These are phyloP conservation scores for Syzygium grande DNA, from an alignment of 345 rosid genomes.

Conservation along the genomic window DNA sequence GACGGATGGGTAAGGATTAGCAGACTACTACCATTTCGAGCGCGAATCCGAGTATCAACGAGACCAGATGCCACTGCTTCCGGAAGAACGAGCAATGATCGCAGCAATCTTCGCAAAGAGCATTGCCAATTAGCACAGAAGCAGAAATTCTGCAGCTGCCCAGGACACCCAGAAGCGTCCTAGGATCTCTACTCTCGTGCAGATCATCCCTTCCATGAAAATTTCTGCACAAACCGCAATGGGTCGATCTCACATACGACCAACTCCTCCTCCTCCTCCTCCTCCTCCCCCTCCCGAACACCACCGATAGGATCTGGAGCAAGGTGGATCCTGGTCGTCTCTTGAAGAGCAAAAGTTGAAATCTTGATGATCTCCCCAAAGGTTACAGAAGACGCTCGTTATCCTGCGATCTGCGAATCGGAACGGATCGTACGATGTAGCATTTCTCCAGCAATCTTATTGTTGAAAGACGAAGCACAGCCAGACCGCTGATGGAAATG, in stretches of 20 bases:
- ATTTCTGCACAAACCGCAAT: not conserved
- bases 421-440: not conserved
- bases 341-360: not conserved
- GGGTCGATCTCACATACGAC: not conserved
- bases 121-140: rapidly evolving
- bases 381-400: not conserved
- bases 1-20: not conserved
- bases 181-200: not conserved
- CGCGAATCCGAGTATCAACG: not conserved
- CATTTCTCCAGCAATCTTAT: not conserved
- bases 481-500: not conserved
- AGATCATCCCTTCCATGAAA: not conserved
- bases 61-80: not conserved
- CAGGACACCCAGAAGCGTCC: not conserved
- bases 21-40: not conserved
- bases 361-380: not conserved
- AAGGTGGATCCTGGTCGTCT: not conserved
- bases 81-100: not conserved
- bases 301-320: not conserved
- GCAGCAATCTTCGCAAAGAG: not conserved
- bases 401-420: not conserved
- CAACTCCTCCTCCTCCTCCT: not conserved
- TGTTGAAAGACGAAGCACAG: not conserved
- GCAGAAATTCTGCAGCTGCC: not conserved
- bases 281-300: not conserved